These are phyloP conservation scores for Tricholoma saponaceum DNA, from an alignment of 768 basidiomycete genomes.

Conservation along the genomic window DNA sequence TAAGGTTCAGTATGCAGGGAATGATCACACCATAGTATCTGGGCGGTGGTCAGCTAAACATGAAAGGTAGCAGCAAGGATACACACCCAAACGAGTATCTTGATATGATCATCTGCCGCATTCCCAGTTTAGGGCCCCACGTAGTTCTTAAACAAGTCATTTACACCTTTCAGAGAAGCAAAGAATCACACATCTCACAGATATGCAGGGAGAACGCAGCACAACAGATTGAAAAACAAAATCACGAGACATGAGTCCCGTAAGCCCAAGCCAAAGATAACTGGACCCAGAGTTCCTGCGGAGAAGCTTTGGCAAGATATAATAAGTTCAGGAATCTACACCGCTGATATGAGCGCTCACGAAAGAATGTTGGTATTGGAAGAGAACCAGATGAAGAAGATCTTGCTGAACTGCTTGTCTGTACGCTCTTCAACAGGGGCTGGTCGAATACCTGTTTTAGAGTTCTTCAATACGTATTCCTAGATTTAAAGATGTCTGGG, in stretches of 20 bases:
- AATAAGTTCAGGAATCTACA: neutral
- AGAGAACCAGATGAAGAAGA: slow-evolving; percentile 78
- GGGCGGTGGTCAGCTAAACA: slow-evolving; percentile 10
- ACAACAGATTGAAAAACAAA: slow-evolving; percentile 64
- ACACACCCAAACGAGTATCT: slow-evolving; percentile 34
- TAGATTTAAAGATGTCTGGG: neutral
- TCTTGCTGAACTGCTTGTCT: slow-evolving; percentile 59
- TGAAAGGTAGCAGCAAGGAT: neutral
- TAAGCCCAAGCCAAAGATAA: slow-evolving; percentile 52
- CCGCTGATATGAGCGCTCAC: slow-evolving; percentile 19
- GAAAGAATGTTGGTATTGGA: slow-evolving; percentile 67
- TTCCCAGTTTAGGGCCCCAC: slow-evolving; percentile 81
- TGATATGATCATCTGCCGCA: slow-evolving; percentile 83
- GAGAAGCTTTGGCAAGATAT: slow-evolving; percentile 44
- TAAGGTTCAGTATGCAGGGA: slow-evolving; percentile 57
- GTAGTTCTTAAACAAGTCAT: slow-evolving; percentile 34
- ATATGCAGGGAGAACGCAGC: slow-evolving; percentile 57
- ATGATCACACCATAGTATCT: slow-evolving; percentile 65
- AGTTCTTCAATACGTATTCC: neutral
- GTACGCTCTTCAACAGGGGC: slow-evolving; percentile 52
- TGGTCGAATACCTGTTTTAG: slow-evolving; percentile 46
- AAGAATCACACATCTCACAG: slow-evolving; percentile 31
- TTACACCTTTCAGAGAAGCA: neutral
- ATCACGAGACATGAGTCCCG: slow-evolving; percentile 63
- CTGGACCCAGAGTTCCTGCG: slow-evolving; percentile 63